A percentile compares a stretch with the other conserved stretches of the same genome.
Conservation (phyloP, 257 asterid genomes). For the Nicotiana tabacum region DNA sequence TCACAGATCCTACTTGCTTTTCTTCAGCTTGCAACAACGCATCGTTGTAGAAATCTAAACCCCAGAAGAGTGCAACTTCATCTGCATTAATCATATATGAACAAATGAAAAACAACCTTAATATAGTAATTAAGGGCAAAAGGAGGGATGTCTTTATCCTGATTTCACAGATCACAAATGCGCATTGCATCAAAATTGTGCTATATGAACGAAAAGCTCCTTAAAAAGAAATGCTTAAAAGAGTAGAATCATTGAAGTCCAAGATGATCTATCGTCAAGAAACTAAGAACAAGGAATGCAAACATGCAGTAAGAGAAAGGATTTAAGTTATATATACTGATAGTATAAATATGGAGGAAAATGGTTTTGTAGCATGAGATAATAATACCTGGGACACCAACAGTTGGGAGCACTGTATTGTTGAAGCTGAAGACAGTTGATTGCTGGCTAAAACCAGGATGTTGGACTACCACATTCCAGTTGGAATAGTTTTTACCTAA, state of each 20-base stretch:
- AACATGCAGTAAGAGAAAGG: too few species aligned
- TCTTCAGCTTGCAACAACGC: constrained; percentile 38
- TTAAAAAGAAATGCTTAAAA: too few species aligned
- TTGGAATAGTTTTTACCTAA: constrained; percentile 47
- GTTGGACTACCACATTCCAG: constrained; percentile 67
- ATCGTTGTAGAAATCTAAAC: constrained; percentile 38
- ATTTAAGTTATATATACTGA: too few species aligned
- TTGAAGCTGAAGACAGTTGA: constrained; percentile 44
- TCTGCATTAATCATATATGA: constrained; percentile 34
- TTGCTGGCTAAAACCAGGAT: constrained; percentile 51
- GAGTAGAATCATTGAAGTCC: too few species aligned
- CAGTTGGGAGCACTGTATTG: constrained; percentile 37
- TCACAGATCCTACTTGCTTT: constrained; percentile 43
- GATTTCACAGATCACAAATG: not conserved
- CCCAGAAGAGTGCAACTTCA: constrained; percentile 68
- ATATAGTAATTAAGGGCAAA: not conserved
- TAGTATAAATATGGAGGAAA: too few species aligned
- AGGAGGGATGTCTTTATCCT: not conserved
- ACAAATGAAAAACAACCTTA: not conserved
- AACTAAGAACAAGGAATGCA: too few species aligned
- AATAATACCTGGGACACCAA: constrained; percentile 38
- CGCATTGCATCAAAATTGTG: not conserved
- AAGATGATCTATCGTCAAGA: too few species aligned
- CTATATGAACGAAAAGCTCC: too few species aligned
- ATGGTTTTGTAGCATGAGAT: too few species aligned